phyloP scores from a whole-genome alignment of 495 filamentous ascomycete species.

The Choiromyces venosus region DNA sequence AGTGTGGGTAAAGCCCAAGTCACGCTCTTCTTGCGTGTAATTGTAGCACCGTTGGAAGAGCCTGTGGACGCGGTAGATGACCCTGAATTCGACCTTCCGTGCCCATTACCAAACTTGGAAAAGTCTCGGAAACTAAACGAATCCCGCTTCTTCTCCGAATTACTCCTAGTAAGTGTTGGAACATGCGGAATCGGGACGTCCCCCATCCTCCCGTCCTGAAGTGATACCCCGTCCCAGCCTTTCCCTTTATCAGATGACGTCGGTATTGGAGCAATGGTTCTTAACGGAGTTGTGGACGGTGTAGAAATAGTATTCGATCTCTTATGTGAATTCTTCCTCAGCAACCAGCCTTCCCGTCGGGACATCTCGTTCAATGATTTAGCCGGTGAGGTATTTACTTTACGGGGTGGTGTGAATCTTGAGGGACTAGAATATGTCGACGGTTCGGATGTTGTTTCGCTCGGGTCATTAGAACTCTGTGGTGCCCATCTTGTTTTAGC shows the following conservation, averaged over 20 bases:
- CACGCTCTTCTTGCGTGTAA: conserved; percentile 37
- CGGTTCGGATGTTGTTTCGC: conserved; percentile 45
- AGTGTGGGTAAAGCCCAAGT: conserved; percentile 34
- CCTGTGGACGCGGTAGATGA: conserved; percentile 33
- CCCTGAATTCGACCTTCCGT: conserved; percentile 33
- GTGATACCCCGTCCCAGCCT: conserved; percentile 39
- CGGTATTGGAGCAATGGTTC: conserved; percentile 6
- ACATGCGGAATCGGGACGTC: conserved; percentile 22
- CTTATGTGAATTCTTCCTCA: conserved; percentile 37
- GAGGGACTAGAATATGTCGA: conserved; percentile 53
- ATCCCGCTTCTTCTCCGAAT: conserved; percentile 30
- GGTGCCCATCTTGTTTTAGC: conserved; percentile 38
- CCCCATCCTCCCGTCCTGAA: conserved; percentile 39
- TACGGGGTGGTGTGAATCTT: conserved; percentile 45
- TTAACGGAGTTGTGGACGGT: conserved; percentile 18
- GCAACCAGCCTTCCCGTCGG: conserved; percentile 38
- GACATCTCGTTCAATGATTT: conserved; percentile 33
- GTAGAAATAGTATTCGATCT: conserved; percentile 36
- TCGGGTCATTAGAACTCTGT: conserved; percentile 20
- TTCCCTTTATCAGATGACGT: conserved; percentile 19
- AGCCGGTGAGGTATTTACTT: conserved; percentile 11
- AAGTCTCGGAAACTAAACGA: conserved; percentile 34
- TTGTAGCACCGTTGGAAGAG: conserved; percentile 31
- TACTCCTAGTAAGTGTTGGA: conserved; percentile 14
- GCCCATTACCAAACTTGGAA: conserved; percentile 28